These are phyloP conservation scores for Trichophaea hybrida DNA, from an alignment of 2,329 filamentous ascomycete species.

Conservation along the genomic window DNA sequence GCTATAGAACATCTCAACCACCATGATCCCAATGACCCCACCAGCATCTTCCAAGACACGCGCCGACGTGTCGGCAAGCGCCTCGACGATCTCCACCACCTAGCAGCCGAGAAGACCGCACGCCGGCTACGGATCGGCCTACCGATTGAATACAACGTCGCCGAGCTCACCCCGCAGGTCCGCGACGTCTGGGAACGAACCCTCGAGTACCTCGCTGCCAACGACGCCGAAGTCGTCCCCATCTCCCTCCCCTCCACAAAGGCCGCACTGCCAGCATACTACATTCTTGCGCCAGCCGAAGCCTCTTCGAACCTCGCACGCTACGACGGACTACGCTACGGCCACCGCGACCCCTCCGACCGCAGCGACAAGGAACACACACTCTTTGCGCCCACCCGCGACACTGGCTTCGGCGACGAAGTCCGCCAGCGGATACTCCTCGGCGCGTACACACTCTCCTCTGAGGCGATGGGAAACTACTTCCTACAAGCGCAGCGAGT, in stretches of 20 bases:
- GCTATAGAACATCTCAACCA: slow-evolving; percentile 31
- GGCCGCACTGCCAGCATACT: slow-evolving; percentile 82
- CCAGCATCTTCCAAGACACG: slow-evolving; percentile 46
- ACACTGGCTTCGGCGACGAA: slow-evolving; percentile 63
- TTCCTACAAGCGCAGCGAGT: slow-evolving; percentile 88
- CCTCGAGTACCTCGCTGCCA: slow-evolving; percentile 43
- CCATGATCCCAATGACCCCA: slow-evolving; percentile 60
- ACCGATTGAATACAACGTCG: slow-evolving; percentile 72
- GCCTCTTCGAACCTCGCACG: slow-evolving; percentile 92
- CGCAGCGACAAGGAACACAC: slow-evolving; percentile 44
- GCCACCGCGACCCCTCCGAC: slow-evolving; percentile 39
- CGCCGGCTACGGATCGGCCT: slow-evolving; percentile 35
- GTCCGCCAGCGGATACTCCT: slow-evolving; percentile 77
- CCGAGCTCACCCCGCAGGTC: slow-evolving; percentile 57
- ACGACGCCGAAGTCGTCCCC: slow-evolving; percentile 58
- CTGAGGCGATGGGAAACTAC: slow-evolving; percentile 79
- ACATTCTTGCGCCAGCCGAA: slow-evolving; percentile 86
- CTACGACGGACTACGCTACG: slow-evolving; percentile 94
- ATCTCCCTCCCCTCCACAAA: slow-evolving; percentile 72
- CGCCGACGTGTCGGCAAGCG: slow-evolving; percentile 36
- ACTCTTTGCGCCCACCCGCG: slow-evolving; percentile 56
- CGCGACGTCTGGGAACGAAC: slow-evolving; percentile 53
- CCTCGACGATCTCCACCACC: neutral
- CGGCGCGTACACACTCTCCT: slow-evolving; percentile 79
- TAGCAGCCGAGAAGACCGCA: neutral